Percentiles rank a stretch among this genome's conserved stretches.
Conservation (phyloP, 1,284 basidiomycete genomes). For the Trichosporon faecale region DNA sequence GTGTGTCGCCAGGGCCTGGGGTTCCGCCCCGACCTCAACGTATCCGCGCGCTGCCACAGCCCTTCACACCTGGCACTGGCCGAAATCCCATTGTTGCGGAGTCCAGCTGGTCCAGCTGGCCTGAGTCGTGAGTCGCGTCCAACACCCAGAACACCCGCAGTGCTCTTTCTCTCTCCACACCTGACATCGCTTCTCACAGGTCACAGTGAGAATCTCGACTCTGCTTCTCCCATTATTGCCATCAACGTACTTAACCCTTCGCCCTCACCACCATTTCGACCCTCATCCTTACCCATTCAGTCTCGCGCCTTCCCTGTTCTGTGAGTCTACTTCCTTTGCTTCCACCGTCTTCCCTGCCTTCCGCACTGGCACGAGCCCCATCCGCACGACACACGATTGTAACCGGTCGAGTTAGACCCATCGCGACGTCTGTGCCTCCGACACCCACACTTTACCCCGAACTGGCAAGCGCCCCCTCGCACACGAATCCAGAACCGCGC, state of each 20-base stretch:
- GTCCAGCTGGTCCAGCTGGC: not conserved
- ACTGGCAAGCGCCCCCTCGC: not conserved
- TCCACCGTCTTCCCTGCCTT: not conserved
- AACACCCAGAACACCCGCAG: not conserved
- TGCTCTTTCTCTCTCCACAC: not conserved
- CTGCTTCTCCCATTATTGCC: not conserved
- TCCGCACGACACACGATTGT: not conserved
- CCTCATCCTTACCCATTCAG: not conserved
- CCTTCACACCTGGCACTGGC: not conserved
- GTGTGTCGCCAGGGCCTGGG: not conserved
- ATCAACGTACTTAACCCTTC: not conserved
- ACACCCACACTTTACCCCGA: not conserved
- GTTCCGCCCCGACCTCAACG: not conserved
- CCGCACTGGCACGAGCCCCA: not conserved
- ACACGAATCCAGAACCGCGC: not conserved
- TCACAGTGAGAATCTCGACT: not conserved
- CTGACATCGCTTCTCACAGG: not conserved
- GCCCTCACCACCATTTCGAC: not conserved
- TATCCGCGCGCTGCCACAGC: not conserved
- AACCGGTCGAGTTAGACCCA: not conserved
- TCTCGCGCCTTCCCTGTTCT: not conserved
- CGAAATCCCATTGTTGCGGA: not conserved
- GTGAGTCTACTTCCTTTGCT: not conserved
- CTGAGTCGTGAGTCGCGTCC: conserved; percentile 3
- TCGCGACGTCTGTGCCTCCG: not conserved